These are phyloP conservation scores for Flagelloscypha sp. DNA, from an alignment of 768 basidiomycete genomes.

Conservation along the genomic window DNA sequence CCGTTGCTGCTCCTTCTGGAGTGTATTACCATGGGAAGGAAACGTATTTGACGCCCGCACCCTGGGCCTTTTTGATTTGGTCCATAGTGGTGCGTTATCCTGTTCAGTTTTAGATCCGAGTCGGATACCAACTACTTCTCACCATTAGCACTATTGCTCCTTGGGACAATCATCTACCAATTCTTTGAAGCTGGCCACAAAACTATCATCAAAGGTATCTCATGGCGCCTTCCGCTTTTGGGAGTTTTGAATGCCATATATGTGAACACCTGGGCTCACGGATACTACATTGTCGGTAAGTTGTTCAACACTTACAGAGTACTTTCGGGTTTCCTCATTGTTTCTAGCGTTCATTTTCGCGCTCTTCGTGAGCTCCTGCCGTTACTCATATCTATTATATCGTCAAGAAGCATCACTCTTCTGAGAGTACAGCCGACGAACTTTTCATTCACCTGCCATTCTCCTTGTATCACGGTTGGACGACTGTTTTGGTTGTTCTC, in stretches of 20 bases:
- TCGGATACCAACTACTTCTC: background rate
- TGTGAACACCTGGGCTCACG: conserved; percentile 76
- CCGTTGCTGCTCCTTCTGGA: conserved; percentile 65
- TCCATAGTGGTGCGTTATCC: conserved; percentile 14
- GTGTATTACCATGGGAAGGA: conserved; percentile 70
- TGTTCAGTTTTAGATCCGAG: background rate
- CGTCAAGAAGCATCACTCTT: conserved; percentile 77
- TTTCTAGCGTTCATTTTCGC: conserved; percentile 74
- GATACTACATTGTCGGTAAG: conserved; percentile 62
- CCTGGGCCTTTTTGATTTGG: conserved; percentile 91
- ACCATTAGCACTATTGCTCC: conserved; percentile 49
- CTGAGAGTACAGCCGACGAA: conserved; percentile 65
- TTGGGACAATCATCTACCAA: conserved; percentile 88
- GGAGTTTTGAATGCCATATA: conserved; percentile 84
- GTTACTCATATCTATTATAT: conserved; percentile 86
- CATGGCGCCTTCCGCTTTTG: conserved; percentile 88
- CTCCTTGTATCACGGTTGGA: conserved; percentile 93
- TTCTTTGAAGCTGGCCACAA: conserved; percentile 72
- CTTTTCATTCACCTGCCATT: conserved; percentile 93
- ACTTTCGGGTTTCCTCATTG: conserved; percentile 9
- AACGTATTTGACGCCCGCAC: conserved; percentile 92
- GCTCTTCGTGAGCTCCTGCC: conserved; percentile 75
- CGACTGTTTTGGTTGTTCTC: conserved; percentile 73
- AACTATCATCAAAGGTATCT: conserved; percentile 77
- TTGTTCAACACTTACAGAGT: conserved; percentile 3